Conservation (phyloP, 1,284 basidiomycete genomes). For the Mycocalia duriaeana region DNA sequence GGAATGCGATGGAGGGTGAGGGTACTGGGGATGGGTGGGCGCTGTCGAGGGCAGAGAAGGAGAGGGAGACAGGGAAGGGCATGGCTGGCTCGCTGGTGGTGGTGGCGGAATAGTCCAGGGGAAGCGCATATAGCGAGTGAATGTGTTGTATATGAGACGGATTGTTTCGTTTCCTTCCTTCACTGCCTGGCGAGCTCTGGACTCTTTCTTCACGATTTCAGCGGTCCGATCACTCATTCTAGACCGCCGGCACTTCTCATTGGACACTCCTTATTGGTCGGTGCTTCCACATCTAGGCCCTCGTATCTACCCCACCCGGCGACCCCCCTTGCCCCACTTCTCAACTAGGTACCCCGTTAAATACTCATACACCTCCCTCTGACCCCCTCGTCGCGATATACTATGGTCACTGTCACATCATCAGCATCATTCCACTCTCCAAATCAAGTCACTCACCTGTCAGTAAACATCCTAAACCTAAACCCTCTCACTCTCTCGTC, state of each 20-base stretch:
- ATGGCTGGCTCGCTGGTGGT: too few relatives aligned
- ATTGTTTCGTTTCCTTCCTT: too few relatives aligned
- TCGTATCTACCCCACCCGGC: slow-evolving; percentile 46
- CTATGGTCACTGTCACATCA: slow-evolving; percentile 62
- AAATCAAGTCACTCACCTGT: slow-evolving; percentile 55
- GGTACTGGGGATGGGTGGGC: slow-evolving; percentile 18
- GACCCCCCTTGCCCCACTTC: slow-evolving; percentile 87
- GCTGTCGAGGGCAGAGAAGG: neutral
- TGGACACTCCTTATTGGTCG: too few relatives aligned
- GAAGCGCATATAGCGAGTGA: too few relatives aligned
- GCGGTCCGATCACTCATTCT: too few relatives aligned
- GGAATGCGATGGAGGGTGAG: slow-evolving; percentile 8
- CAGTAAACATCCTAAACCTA: slow-evolving; percentile 93
- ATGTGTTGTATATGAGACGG: too few relatives aligned
- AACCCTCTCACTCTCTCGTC: slow-evolving; percentile 70
- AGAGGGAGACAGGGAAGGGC: slow-evolving; percentile 3
- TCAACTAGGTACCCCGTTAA: slow-evolving; percentile 81
- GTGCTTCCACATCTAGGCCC: neutral
- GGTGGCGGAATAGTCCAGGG: too few relatives aligned
- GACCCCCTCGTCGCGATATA: slow-evolving; percentile 71
- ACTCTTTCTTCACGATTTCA: too few relatives aligned
- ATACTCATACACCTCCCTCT: slow-evolving; percentile 83
- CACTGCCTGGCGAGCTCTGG: too few relatives aligned
- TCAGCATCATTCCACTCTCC: slow-evolving; percentile 14
- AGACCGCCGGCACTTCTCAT: too few relatives aligned